Evolutionary conservation across 2,329 filamentous ascomycete species (phyloP).

Genomic region (Diaporthe caulivora): DNA sequence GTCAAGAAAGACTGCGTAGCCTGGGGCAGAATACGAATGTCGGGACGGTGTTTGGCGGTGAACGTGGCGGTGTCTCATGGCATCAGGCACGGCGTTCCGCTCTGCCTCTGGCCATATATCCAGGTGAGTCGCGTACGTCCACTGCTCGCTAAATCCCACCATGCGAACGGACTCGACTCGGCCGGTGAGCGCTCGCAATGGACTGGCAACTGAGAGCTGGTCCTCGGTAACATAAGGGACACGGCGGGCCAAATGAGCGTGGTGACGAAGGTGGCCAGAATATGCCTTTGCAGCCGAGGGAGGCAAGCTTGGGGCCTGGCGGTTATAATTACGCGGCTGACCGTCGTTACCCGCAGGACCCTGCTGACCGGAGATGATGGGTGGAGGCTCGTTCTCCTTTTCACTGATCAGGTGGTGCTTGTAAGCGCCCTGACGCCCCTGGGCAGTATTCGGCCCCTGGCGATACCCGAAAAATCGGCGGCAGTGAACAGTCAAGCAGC

Average conservation of each 20-base stretch:
- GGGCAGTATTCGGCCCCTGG: slow-evolving; percentile 23
- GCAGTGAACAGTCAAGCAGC: slow-evolving; percentile 50
- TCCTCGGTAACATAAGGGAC: slow-evolving; percentile 49
- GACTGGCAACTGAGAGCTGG: slow-evolving; percentile 49
- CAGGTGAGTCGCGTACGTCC: slow-evolving; percentile 42
- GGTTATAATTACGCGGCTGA: slow-evolving; percentile 25
- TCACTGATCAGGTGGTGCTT: not conserved
- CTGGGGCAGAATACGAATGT: slow-evolving; percentile 32
- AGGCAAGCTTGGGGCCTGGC: slow-evolving; percentile 31
- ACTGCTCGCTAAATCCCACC: slow-evolving; percentile 51
- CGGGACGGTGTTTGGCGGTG: slow-evolving; percentile 38
- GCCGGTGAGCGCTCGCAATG: slow-evolving; percentile 47
- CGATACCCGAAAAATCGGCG: slow-evolving; percentile 50
- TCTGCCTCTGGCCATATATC: slow-evolving; percentile 36
- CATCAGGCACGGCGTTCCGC: slow-evolving; percentile 1
- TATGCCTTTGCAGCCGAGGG: slow-evolving; percentile 36
- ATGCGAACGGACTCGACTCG: slow-evolving; percentile 50
- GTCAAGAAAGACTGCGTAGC: slow-evolving; percentile 36
- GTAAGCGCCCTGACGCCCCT: not conserved
- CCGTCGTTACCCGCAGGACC: not conserved
- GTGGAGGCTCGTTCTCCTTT: not conserved
- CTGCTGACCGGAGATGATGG: not conserved
- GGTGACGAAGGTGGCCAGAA: slow-evolving; percentile 37
- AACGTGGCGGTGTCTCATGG: slow-evolving; percentile 19
- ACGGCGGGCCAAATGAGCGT: slow-evolving; percentile 19